These are phyloP conservation scores for Pythium insidiosum DNA, from an alignment of 352 stramenopile genomes.

Conservation along the genomic window DNA sequence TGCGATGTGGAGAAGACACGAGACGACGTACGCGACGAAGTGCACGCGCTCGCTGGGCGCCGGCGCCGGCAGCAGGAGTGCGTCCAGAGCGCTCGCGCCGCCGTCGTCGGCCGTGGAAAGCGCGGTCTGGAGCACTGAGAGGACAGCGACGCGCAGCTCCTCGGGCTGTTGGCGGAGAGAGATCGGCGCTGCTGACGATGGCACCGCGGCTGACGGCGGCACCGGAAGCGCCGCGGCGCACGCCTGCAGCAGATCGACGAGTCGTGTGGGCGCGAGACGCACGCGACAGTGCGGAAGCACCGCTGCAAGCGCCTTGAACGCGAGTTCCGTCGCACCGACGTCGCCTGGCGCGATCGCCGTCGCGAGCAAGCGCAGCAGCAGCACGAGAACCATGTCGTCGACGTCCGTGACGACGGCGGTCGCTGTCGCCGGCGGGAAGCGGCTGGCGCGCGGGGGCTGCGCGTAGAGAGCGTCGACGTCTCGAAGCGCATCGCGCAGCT, in stretches of 20 bases:
- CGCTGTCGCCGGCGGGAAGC: not conserved
- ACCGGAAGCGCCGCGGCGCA: conserved; percentile 49
- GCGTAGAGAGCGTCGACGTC: not conserved
- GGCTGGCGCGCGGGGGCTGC: not conserved
- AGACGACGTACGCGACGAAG: conserved; percentile 67
- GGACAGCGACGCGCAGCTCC: conserved; percentile 45
- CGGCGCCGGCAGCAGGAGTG: conserved; percentile 5
- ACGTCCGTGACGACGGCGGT: conserved; percentile 17
- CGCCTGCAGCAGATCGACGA: conserved; percentile 31
- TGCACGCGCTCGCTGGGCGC: conserved; percentile 27
- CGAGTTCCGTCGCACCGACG: conserved; percentile 17
- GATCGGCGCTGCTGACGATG: not conserved
- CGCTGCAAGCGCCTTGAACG: conserved; percentile 20
- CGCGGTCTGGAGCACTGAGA: conserved; percentile 31
- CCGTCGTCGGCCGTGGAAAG: conserved; percentile 9
- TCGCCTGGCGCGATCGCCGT: conserved; percentile 19
- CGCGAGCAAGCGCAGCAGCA: conserved; percentile 49
- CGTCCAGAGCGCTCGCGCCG: conserved; percentile 1
- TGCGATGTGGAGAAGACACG: conserved; percentile 47
- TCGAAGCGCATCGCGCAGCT: not conserved
- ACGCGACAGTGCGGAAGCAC: conserved; percentile 24
- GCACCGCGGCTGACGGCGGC: conserved; percentile 5
- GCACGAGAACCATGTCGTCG: conserved; percentile 58
- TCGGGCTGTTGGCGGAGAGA: conserved; percentile 26
- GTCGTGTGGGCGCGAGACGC: not conserved